Conservation (phyloP, 73 alveolate genomes). For the Paramecium pentaurelia region DNA sequence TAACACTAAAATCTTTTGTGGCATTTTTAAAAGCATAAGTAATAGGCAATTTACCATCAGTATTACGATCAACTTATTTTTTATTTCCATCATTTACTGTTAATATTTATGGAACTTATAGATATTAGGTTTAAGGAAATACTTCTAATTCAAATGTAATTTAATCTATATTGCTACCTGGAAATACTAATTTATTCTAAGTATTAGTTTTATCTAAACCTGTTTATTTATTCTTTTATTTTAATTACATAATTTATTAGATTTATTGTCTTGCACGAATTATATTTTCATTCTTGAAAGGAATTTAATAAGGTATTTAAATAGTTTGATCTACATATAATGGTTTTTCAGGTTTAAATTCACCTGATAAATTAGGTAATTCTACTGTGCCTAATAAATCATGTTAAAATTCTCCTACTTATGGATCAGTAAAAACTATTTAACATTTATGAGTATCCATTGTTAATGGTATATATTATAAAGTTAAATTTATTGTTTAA, state of each 20-base stretch:
- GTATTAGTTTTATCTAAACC: conserved; percentile 31
- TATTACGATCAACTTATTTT: neutral
- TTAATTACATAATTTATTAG: conserved; percentile 22
- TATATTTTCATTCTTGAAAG: conserved; percentile 44
- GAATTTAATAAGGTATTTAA: conserved; percentile 10
- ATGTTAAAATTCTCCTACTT: conserved; percentile 71
- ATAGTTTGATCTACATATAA: conserved; percentile 37
- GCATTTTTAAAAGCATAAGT: conserved; percentile 74
- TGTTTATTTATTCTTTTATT: conserved; percentile 45
- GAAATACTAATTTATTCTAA: conserved; percentile 21
- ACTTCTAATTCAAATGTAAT: conserved; percentile 44
- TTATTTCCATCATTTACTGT: conserved; percentile 51
- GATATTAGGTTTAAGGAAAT: conserved; percentile 48
- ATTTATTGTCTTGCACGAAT: conserved; percentile 20
- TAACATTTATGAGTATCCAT: conserved; percentile 90
- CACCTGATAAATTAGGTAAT: conserved; percentile 40
- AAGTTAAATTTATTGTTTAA: conserved; percentile 78
- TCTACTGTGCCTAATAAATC: conserved; percentile 54
- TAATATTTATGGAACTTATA: neutral
- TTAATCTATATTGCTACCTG: conserved; percentile 39
- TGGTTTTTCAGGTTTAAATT: conserved; percentile 49
- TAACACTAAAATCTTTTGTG: conserved; percentile 80
- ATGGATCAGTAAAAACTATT: conserved; percentile 87
- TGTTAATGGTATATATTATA: conserved; percentile 89
- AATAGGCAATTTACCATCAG: conserved; percentile 55